Evolutionary conservation across 192 early-diverging fungal genomes (phyloP).

Genomic region (Coemansia asiatica): DNA sequence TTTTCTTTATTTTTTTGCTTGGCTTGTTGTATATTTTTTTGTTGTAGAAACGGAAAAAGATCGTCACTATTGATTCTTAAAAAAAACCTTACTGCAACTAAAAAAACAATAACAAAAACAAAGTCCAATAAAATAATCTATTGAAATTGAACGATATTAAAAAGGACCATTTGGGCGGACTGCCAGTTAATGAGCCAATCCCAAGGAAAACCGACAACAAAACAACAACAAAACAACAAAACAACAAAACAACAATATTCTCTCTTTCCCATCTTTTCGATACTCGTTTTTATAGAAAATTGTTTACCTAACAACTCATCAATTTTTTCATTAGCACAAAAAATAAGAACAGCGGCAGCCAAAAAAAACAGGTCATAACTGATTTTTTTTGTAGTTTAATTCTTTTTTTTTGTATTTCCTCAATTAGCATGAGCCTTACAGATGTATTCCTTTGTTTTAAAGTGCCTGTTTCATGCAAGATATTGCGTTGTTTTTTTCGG

Average conservation of each 20-base stretch:
- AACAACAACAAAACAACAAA: background rate
- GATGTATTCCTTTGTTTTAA: background rate
- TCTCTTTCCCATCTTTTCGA: background rate
- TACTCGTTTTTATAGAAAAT: too few species aligned
- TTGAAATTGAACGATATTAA: too few species aligned
- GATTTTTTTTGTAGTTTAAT: background rate
- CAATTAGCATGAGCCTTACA: background rate
- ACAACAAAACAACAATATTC: background rate
- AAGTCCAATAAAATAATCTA: background rate
- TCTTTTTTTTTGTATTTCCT: background rate
- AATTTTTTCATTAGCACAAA: too few species aligned
- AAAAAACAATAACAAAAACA: background rate
- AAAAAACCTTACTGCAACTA: too few species aligned
- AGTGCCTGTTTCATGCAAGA: background rate
- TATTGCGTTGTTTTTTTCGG: background rate
- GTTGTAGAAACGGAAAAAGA: background rate
- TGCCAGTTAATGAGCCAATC: too few species aligned
- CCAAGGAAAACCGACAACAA: background rate
- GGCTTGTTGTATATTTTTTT: too few species aligned
- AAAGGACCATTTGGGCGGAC: too few species aligned
- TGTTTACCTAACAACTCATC: too few species aligned
- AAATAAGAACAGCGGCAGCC: too few species aligned
- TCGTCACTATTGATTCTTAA: background rate
- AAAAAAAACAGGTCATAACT: too few species aligned
- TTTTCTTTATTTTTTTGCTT: conserved; percentile 1